Base-by-base conservation (phyloP, 306 rosid species). In the Senna tora region DNA sequence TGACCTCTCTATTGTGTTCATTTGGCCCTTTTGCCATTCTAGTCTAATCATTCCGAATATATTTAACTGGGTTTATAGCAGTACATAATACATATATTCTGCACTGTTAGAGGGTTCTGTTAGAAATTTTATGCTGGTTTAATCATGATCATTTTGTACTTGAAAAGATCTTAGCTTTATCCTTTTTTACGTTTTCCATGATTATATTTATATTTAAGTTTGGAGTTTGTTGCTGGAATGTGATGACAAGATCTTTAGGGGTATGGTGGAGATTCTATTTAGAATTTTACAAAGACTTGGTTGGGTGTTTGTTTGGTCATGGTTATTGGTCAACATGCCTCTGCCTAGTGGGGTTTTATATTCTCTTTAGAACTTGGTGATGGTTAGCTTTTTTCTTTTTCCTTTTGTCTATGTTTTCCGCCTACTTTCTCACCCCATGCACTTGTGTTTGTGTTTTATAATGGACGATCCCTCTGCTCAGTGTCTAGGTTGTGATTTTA, bases 271-370 rank as follows among this genome's bases (percentile, higher is more conserved):
- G 38, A 36, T 60, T 17, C 47, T 36, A 4, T 1, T 60, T 4
- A 17, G n/a, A 34, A 30, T 36, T 60, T 17, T 36, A 9, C 4
- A 10, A 17, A 43, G 39, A 4, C 39, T 21, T 65, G 14, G 16
- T 45, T 43, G 38, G 39, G 22, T 46, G 28, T 20, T 39, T 25
- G 28, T 20, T 39, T 25, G 14, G 11, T 62, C 21, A 13, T 25
- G 69, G 13, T 65, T 49, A 42, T 43, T 43, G 70, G 69, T 25
- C 22, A 22, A 21, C 39, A 54, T 43, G 54, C 39, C 45, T 65
- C 22, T 65, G 63, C 12, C 16, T 14, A 14, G 8, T 6, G 54
- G 33, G 54, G 6, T 22, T 43, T 65, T 5, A 39, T 38, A 5
- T 38, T 11, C 33, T 41, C 32, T 52, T 21, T n/a, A 21, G 4